Evolutionary conservation across 2,329 filamentous ascomycete species (phyloP).

Genomic region (Colletotrichum aenigma): DNA sequence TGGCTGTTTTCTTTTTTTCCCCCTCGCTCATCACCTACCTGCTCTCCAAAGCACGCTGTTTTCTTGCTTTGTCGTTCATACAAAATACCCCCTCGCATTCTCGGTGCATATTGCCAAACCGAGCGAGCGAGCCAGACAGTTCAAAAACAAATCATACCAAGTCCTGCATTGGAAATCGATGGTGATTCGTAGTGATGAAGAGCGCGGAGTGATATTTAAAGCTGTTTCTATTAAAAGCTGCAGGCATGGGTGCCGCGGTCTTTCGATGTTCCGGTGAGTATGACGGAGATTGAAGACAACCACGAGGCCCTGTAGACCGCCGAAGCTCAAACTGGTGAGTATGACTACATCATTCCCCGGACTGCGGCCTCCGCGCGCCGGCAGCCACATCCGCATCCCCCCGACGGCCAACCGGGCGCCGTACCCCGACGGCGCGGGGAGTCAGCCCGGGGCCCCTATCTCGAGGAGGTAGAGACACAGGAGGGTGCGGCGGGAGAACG

Average conservation of each 20-base stretch:
- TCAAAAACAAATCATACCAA: neutral
- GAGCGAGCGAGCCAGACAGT: neutral
- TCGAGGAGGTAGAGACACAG: neutral
- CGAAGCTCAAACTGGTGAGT: neutral
- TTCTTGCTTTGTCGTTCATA: neutral
- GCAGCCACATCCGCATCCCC: neutral
- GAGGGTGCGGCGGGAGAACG: neutral
- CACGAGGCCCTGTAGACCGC: neutral
- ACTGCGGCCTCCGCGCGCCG: neutral
- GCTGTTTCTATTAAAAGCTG: neutral
- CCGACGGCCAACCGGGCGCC: neutral
- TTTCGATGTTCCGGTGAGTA: neutral
- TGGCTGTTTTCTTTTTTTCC: neutral
- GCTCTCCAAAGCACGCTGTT: neutral
- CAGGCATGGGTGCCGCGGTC: neutral
- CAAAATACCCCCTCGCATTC: conserved; percentile 3
- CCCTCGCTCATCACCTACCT: neutral
- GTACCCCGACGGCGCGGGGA: neutral
- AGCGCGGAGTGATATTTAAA: neutral
- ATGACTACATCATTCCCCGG: neutral
- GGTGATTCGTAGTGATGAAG: neutral
- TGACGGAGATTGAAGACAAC: neutral
- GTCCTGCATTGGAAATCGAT: neutral
- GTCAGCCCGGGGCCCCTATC: neutral
- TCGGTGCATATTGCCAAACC: neutral